Evolutionary conservation across 78 protist genomes (phyloP).

Genomic region (Andalucia godoyi): DNA sequence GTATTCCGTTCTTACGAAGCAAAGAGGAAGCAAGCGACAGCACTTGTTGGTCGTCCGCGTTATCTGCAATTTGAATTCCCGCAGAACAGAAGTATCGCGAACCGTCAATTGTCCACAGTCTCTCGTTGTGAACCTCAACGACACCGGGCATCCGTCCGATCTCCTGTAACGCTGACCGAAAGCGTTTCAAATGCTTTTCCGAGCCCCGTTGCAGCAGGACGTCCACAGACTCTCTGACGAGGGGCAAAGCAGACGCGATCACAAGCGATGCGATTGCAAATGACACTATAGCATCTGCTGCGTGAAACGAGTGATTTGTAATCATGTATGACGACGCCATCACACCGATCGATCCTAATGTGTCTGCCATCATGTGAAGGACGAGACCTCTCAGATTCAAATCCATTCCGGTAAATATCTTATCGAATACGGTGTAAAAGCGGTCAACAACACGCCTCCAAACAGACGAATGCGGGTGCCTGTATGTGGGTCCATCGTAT

Average conservation of each 20-base stretch:
- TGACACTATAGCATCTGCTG: constrained; percentile 87
- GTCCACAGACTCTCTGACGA: constrained; percentile 34
- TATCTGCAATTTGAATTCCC: too few species aligned
- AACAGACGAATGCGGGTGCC: constrained; percentile 6
- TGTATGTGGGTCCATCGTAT: constrained; percentile 3
- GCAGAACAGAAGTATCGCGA: too few species aligned
- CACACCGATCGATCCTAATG: constrained; percentile 92
- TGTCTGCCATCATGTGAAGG: constrained; percentile 91
- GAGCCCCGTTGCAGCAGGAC: constrained; percentile 28
- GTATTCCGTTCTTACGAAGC: too few species aligned
- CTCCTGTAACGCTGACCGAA: background rate
- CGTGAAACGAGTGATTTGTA: constrained; percentile 41
- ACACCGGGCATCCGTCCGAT: background rate
- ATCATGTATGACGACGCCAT: constrained; percentile 70
- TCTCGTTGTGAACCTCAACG: background rate
- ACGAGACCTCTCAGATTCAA: constrained; percentile 55
- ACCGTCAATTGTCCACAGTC: too few species aligned
- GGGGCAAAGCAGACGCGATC: constrained; percentile 61
- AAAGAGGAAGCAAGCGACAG: too few species aligned
- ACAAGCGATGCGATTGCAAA: constrained; percentile 61
- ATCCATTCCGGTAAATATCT: background rate
- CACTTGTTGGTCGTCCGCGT: too few species aligned
- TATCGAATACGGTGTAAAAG: too few species aligned
- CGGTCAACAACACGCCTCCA: too few species aligned
- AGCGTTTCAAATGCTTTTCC: background rate